Evolutionary conservation across 2,329 filamentous ascomycete genomes (phyloP).

Genomic region (Fusarium abutilonis): DNA sequence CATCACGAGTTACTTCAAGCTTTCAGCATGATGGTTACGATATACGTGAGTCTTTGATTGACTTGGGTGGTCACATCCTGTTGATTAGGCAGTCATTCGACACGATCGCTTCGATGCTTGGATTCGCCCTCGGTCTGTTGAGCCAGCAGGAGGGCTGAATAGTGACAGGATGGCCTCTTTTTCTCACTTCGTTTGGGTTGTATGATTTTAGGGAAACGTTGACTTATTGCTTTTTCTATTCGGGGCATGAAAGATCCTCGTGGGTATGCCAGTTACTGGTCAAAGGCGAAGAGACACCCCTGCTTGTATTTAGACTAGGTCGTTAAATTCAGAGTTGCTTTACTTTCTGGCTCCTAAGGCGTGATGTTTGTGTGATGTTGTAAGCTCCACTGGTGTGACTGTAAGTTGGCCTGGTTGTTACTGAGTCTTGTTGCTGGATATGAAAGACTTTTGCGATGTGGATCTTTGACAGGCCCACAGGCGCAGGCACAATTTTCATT

Average conservation of each 20-base stretch:
- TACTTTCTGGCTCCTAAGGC: neutral
- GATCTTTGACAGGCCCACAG: neutral
- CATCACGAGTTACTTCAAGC: constrained; percentile 26
- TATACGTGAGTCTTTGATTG: constrained; percentile 11
- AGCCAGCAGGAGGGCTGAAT: neutral
- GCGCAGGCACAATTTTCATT: neutral
- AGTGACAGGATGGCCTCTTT: constrained; percentile 7
- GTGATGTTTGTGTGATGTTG: too few species aligned
- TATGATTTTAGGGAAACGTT: constrained; percentile 43
- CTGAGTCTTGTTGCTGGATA: too few species aligned
- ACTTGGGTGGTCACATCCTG: neutral
- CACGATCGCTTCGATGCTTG: constrained; percentile 3
- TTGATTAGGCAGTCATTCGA: constrained; percentile 4
- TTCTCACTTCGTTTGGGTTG: constrained; percentile 35
- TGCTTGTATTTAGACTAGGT: constrained; percentile 42
- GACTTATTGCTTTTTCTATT: constrained; percentile 33
- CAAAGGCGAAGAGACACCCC: constrained; percentile 28
- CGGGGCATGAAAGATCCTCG: constrained; percentile 23
- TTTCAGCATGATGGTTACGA: constrained; percentile 27
- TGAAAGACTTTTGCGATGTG: neutral
- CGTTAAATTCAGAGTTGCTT: constrained; percentile 38
- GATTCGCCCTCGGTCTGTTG: neutral
- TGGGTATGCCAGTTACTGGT: constrained; percentile 33
- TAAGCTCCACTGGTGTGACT: too few species aligned
- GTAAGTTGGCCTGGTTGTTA: too few species aligned